Percentiles rank a stretch among this genome's conserved stretches.
These are phyloP conservation scores for Calonectria honghensis DNA, from an alignment of 2,329 filamentous ascomycete genomes.

Conservation along the genomic window DNA sequence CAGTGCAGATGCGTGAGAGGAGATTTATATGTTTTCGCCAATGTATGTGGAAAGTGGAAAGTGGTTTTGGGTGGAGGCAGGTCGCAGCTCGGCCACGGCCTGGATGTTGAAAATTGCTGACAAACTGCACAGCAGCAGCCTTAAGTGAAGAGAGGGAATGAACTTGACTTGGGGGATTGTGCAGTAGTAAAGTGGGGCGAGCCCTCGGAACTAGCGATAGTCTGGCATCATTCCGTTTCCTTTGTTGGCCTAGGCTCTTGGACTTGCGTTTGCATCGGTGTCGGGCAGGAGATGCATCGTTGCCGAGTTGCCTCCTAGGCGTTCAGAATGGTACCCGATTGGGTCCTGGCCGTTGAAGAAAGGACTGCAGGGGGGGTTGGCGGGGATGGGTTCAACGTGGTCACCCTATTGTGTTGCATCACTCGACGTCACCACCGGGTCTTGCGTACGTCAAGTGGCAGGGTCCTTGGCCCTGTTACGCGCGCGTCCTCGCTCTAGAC, in stretches of 20 bases:
- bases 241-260: background rate
- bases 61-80: background rate
- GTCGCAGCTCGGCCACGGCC: background rate
- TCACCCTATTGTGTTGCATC: slow-evolving; percentile 40
- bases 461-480: slow-evolving; percentile 16
- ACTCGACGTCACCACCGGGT: slow-evolving; percentile 36
- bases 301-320: slow-evolving; percentile 4
- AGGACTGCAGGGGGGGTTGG: background rate
- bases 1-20: background rate
- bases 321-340: background rate
- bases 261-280: slow-evolving; percentile 11
- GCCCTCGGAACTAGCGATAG: slow-evolving; percentile 37
- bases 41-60: too few relatives aligned
- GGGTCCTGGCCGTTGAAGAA: background rate
- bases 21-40: background rate
- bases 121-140: background rate
- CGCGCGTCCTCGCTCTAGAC: background rate
- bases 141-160: slow-evolving; percentile 10
- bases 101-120: background rate
- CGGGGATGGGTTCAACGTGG: slow-evolving; percentile 23
- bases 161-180: slow-evolving; percentile 15
- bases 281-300: background rate
- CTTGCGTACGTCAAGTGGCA: slow-evolving; percentile 31
- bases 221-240: slow-evolving; percentile 41
- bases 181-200: slow-evolving; percentile 39